phyloP scores from a whole-genome alignment of 192 early-diverging fungal species.

The Backusella psychrophila region DNA sequence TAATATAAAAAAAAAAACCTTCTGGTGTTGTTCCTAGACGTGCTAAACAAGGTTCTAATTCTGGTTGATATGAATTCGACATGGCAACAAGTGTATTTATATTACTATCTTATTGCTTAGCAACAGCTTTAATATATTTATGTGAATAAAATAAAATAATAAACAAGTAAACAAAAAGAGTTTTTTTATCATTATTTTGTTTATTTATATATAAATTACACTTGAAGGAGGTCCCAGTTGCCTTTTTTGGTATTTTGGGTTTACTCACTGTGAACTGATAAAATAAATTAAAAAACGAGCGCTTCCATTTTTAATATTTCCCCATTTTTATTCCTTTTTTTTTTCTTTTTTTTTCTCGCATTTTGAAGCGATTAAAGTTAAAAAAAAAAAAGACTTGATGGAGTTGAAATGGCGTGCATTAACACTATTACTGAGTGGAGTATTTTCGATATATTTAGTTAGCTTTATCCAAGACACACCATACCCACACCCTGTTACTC shows the following conservation, averaged over 20 bases:
- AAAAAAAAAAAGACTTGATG: too few species aligned
- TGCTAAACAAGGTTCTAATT: conserved; percentile 33
- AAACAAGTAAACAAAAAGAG: not conserved
- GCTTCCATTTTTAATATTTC: too few species aligned
- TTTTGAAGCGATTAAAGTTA: too few species aligned
- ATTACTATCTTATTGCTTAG: not conserved
- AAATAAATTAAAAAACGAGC: too few species aligned
- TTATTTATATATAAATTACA: too few species aligned
- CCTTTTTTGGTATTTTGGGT: too few species aligned
- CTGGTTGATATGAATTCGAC: conserved; percentile 7
- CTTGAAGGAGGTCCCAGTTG: too few species aligned
- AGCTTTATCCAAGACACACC: conserved; percentile 35
- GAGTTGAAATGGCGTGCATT: conserved; percentile 34
- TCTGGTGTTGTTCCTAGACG: conserved; percentile 30
- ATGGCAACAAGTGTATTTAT: not conserved
- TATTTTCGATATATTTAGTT: conserved; percentile 28
- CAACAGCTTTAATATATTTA: not conserved
- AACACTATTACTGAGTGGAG: conserved; percentile 23
- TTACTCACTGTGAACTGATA: too few species aligned
- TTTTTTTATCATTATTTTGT: not conserved
- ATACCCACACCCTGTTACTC: conserved; percentile 24
- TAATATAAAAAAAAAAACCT: conserved; percentile 18
- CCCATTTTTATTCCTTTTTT: not conserved
- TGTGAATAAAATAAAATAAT: conserved; percentile 6
- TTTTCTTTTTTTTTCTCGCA: not conserved